Percentiles rank a stretch among this genome's conserved stretches.
Conservation (phyloP, 2,329 filamentous ascomycete genomes). For the Diaporthe nobilis region DNA sequence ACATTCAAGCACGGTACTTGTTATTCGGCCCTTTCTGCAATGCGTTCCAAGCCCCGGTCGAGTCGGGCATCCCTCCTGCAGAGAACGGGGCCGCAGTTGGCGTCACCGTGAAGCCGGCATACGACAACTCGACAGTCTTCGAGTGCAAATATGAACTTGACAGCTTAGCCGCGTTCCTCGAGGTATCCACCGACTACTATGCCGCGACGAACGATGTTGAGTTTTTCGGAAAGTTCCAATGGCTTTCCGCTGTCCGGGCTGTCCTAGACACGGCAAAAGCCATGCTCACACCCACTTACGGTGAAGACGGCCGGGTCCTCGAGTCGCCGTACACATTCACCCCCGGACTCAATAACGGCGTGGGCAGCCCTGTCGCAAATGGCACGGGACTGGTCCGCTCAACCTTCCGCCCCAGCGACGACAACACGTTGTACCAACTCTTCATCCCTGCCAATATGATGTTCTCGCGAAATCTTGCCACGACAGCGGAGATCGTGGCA, state of each 20-base stretch:
- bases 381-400: conserved; percentile 87
- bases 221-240: conserved; percentile 81
- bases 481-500: conserved; percentile 61
- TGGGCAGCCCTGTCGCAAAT: conserved; percentile 83
- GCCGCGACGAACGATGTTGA: conserved; percentile 78
- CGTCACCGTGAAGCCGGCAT: conserved; percentile 74
- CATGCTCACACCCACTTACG: conserved; percentile 83
- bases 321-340: conserved; percentile 80
- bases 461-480: conserved; percentile 75
- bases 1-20: conserved; percentile 81
- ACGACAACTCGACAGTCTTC: conserved; percentile 81
- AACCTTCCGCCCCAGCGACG: conserved; percentile 92
- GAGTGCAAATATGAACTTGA: conserved; percentile 98
- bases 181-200: conserved; percentile 85
- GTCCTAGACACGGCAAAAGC: conserved; percentile 77
- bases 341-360: conserved; percentile 70
- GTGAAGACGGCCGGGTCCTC: conserved; percentile 68
- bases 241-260: conserved; percentile 79
- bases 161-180: conserved; percentile 88
- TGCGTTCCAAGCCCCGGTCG: conserved; percentile 89
- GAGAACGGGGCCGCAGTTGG: conserved; percentile 70
- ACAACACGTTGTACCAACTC: conserved; percentile 87
- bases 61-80: conserved; percentile 74
- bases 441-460: conserved; percentile 93
- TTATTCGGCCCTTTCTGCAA: conserved; percentile 87